phyloP scores from a whole-genome alignment of 495 filamentous ascomycete species.

The Trichodelitschia bisporula region DNA sequence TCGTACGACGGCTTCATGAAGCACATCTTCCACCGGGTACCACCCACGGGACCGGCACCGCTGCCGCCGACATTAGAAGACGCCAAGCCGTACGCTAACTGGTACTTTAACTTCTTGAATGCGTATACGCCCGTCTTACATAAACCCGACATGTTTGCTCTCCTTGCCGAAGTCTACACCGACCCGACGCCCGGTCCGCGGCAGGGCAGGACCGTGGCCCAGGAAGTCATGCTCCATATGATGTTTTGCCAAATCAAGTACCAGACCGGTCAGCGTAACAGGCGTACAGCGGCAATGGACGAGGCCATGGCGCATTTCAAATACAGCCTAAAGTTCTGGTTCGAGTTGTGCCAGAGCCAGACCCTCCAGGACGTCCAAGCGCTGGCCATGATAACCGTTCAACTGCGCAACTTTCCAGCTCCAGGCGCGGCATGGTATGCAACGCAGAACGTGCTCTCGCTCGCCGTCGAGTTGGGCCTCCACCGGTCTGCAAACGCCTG shows the following conservation, averaged over 20 bases:
- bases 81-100: slow-evolving; percentile 35
- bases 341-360: slow-evolving; percentile 31
- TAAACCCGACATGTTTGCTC: slow-evolving; percentile 38
- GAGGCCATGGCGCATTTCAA: slow-evolving; percentile 53
- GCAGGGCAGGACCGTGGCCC: slow-evolving; percentile 32
- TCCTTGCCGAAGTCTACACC: slow-evolving; percentile 38
- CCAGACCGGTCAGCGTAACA: slow-evolving; percentile 41
- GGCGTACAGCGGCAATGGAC: slow-evolving; percentile 27
- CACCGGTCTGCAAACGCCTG: slow-evolving; percentile 44
- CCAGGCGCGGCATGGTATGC: slow-evolving; percentile 46
- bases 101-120: slow-evolving; percentile 47
- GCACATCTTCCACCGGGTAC: too few species aligned
- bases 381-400: slow-evolving; percentile 36
- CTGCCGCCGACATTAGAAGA: slow-evolving; percentile 17
- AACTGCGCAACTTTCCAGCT: slow-evolving; percentile 55
- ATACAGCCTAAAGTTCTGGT: slow-evolving; percentile 40
- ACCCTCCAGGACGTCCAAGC: slow-evolving; percentile 43
- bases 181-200: slow-evolving; percentile 32
- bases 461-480: slow-evolving; percentile 46
- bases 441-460: slow-evolving; percentile 29
- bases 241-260: slow-evolving; percentile 54
- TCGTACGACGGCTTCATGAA: slow-evolving; percentile 42
- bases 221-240: slow-evolving; percentile 52
- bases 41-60: too few species aligned
- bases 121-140: slow-evolving; percentile 51